phyloP scores from a whole-genome alignment of 2,329 filamentous ascomycete species.

The Aspergillus intermedius region DNA sequence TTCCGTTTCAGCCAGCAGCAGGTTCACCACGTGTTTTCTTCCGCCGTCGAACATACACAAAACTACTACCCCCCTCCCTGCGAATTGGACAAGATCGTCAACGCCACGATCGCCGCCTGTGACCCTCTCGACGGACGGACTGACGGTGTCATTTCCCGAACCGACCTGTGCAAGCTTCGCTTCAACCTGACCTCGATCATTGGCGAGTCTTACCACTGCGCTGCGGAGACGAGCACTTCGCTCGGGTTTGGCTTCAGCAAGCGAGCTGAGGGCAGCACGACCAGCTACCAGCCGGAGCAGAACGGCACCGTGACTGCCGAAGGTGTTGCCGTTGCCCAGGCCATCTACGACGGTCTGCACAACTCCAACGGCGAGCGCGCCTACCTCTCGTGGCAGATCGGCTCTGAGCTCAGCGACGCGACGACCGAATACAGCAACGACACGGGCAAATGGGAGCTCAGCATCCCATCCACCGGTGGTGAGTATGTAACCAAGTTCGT shows the following conservation, averaged over 20 bases:
- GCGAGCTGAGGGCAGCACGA: slow-evolving; percentile 13
- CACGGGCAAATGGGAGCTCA: slow-evolving; percentile 23
- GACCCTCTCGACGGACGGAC: slow-evolving; percentile 48
- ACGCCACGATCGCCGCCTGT: slow-evolving; percentile 47
- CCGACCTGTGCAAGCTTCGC: slow-evolving; percentile 39
- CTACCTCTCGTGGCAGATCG: slow-evolving; percentile 32
- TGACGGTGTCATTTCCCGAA: slow-evolving; percentile 47
- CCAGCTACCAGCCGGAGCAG: slow-evolving; percentile 24
- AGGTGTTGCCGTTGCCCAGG: slow-evolving; percentile 27
- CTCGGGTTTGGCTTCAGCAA: slow-evolving; percentile 25
- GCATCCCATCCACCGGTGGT: slow-evolving; percentile 29
- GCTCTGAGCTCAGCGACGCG: slow-evolving; percentile 20
- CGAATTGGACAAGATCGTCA: slow-evolving; percentile 33
- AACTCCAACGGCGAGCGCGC: slow-evolving; percentile 34
- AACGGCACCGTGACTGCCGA: slow-evolving; percentile 21
- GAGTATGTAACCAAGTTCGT: slow-evolving; percentile 32
- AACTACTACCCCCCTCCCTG: slow-evolving; percentile 39
- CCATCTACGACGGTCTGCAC: slow-evolving; percentile 35
- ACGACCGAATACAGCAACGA: slow-evolving; percentile 18
- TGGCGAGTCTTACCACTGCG: slow-evolving; percentile 40
- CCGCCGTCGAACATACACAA: slow-evolving; percentile 33
- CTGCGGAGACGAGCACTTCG: slow-evolving; percentile 26
- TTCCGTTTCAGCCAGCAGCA: slow-evolving; percentile 42
- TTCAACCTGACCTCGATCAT: slow-evolving; percentile 42
- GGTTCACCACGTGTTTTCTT: slow-evolving; percentile 36